Evolutionary conservation across 2,329 filamentous ascomycete species (phyloP).

Genomic region (Diaporthe aspalathi): DNA sequence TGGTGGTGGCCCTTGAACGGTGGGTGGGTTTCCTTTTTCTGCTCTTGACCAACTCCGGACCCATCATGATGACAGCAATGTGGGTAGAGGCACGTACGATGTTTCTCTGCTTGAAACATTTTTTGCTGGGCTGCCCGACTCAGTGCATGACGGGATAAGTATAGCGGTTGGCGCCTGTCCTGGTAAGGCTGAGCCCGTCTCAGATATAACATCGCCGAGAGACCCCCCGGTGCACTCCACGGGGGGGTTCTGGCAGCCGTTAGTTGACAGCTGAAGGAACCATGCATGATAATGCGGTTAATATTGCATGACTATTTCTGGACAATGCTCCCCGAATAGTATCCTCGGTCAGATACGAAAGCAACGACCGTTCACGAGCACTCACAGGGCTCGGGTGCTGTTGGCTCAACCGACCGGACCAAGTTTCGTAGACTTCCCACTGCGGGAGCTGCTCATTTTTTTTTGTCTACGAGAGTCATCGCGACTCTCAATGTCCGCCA

Average conservation of each 20-base stretch:
- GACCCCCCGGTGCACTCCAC: too few species aligned
- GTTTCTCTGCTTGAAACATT: constrained; percentile 23
- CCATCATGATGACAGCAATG: not conserved
- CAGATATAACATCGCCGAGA: constrained; percentile 15
- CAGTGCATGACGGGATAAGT: not conserved
- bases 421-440: not conserved
- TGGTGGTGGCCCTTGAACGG: not conserved
- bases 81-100: constrained; percentile 16
- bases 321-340: not conserved
- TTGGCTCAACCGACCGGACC: too few species aligned
- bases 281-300: not conserved
- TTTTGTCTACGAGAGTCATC: not conserved
- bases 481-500: not conserved
- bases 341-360: not conserved
- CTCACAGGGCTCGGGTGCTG: not conserved
- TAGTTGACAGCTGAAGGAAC: constrained; percentile 14
- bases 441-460: too few species aligned
- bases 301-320: constrained; percentile 5
- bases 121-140: not conserved
- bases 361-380: not conserved
- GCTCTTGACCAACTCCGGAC: not conserved
- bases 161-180: not conserved
- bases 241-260: not conserved
- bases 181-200: constrained; percentile 27
- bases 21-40: not conserved